Evolutionary conservation across 75 land plant species (phyloP).

Genomic region (Isoetes taiwanensis): DNA sequence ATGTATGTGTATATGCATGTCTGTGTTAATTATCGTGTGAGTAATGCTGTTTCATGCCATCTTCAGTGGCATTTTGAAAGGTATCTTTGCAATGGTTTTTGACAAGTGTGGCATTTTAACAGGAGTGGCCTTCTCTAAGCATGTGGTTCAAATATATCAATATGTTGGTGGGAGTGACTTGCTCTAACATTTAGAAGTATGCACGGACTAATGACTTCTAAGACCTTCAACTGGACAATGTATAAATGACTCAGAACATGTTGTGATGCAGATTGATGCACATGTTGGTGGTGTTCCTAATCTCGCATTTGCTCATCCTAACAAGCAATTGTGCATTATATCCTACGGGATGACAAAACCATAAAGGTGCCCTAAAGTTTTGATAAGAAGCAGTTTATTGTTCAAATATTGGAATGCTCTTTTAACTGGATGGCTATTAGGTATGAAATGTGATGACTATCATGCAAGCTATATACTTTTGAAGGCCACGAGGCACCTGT

Average conservation of each 20-base stretch:
- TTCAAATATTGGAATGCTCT: too few relatives aligned
- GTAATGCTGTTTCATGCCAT: too few relatives aligned
- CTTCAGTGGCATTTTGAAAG: too few relatives aligned
- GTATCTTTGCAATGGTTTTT: too few relatives aligned
- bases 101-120: too few relatives aligned
- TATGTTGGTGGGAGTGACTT: constrained; percentile 45
- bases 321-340: constrained; percentile 3
- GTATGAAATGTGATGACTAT: constrained; percentile 24
- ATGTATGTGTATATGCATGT: too few relatives aligned
- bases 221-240: too few relatives aligned
- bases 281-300: not conserved
- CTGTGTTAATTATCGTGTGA: too few relatives aligned
- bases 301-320: constrained; percentile 5
- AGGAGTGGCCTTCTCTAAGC: constrained; percentile 81
- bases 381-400: too few relatives aligned
- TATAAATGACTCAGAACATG: too few relatives aligned
- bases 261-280: constrained; percentile 8
- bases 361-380: too few relatives aligned
- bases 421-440: constrained; percentile 9
- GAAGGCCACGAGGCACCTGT: constrained; percentile 22
- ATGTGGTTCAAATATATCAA: constrained; percentile 59
- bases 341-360: constrained; percentile 6
- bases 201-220: not conserved
- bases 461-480: constrained; percentile 12
- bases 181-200: constrained; percentile 59